These are phyloP conservation scores for Allomyces arbusculus DNA, from an alignment of 192 early-diverging fungal species.

Conservation along the genomic window DNA sequence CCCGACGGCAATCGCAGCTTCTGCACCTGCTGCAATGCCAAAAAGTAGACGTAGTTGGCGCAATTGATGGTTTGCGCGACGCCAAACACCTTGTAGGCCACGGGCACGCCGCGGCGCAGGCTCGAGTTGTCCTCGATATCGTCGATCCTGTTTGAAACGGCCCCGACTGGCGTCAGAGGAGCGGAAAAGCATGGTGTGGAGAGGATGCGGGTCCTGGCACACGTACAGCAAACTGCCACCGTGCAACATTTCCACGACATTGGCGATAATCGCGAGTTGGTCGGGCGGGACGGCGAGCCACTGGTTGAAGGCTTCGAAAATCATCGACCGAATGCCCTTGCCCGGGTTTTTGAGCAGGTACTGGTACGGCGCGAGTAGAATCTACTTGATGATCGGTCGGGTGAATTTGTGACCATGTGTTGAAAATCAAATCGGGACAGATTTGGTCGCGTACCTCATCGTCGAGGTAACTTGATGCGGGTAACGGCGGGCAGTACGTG, in stretches of 20 bases:
- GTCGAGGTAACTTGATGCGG: too few species aligned
- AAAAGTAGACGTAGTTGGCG: constrained; percentile 92
- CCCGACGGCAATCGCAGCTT: constrained; percentile 32
- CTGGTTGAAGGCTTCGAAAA: constrained; percentile 76
- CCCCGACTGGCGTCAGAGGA: too few species aligned
- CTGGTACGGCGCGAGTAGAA: constrained; percentile 78
- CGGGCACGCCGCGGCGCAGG: constrained; percentile 70
- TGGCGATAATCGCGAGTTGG: constrained; percentile 47
- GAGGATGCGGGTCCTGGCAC: not conserved
- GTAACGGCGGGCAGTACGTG: too few species aligned
- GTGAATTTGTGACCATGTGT: too few species aligned
- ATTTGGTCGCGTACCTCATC: too few species aligned
- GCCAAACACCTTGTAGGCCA: constrained; percentile 92
- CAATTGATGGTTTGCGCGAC: constrained; percentile 82
- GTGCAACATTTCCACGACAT: constrained; percentile 84
- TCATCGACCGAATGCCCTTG: constrained; percentile 77
- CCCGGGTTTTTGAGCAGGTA: constrained; percentile 75
- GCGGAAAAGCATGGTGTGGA: not conserved
- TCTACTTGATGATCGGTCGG: constrained; percentile 15
- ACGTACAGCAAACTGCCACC: constrained; percentile 72
- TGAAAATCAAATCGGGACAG: too few species aligned
- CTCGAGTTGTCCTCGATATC: constrained; percentile 89
- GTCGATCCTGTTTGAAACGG: constrained; percentile 43
- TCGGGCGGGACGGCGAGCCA: constrained; percentile 62
- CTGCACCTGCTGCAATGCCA: constrained; percentile 58